These are phyloP conservation scores for Poa annua DNA, from an alignment of 176 grass and related monocot species.

Conservation along the genomic window DNA sequence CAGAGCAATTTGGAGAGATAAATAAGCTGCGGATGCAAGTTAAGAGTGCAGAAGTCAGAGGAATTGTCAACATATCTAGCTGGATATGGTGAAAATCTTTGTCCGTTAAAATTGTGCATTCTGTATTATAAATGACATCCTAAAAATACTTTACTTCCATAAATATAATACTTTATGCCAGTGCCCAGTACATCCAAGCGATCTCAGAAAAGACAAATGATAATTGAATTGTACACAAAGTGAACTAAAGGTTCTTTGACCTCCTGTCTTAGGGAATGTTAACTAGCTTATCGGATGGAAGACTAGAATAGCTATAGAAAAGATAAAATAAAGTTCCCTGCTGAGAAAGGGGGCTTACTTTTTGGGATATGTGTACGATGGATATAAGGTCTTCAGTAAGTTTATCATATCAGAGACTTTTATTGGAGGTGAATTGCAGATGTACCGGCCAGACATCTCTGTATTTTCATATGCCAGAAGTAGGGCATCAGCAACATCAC, in stretches of 20 bases:
- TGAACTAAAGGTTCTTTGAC: neutral
- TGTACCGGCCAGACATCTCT: conserved; percentile 45
- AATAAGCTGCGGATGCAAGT: neutral
- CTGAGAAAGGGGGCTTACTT: conserved; percentile 38
- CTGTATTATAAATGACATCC: neutral
- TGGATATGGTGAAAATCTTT: neutral
- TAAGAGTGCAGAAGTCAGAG: neutral
- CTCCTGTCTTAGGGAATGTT: neutral
- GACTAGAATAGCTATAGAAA: neutral
- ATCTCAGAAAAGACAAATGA: too few species aligned
- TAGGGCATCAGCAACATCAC: conserved; percentile 55
- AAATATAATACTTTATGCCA: neutral
- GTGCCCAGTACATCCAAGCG: too few species aligned
- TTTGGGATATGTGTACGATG: conserved; percentile 47
- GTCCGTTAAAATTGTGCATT: neutral
- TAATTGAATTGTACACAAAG: too few species aligned
- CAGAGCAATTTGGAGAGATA: neutral
- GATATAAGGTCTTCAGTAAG: conserved; percentile 45
- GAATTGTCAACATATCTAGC: neutral
- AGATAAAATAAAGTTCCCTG: neutral
- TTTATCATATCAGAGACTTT: conserved; percentile 52
- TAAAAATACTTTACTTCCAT: too few species aligned
- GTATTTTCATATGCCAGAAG: conserved; percentile 45
- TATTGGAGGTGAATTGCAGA: conserved; percentile 44
- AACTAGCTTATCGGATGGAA: neutral